Evolutionary conservation across 148 eudicot genomes (phyloP).

Genomic region (Suaeda aralocaspica): DNA sequence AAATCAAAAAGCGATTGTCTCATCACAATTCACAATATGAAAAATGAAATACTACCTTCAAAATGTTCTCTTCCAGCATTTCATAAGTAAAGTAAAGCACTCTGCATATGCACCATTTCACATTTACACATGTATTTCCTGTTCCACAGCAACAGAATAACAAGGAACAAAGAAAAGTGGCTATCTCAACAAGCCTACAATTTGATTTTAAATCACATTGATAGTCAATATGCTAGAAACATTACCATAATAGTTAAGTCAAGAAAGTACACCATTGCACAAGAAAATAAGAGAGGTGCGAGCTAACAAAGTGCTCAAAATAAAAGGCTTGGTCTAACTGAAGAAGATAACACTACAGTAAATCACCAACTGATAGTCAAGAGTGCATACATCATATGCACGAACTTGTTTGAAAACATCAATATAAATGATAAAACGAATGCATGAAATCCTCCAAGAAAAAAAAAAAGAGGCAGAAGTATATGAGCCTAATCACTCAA

Average conservation of each 20-base stretch:
- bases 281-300: conserved; percentile 85
- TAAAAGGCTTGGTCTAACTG: conserved; percentile 99
- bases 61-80: no score
- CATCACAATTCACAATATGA: no score
- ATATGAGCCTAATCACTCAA: not conserved
- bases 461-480: not conserved
- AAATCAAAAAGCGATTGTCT: no score
- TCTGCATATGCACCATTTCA: no score
- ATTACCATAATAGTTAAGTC: not conserved
- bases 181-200: no score
- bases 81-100: no score
- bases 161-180: no score
- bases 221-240: conserved; percentile 14
- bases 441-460: not conserved
- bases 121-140: no score
- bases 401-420: conserved; percentile 64
- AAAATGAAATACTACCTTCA: no score
- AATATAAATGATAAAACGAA: conserved; percentile 2
- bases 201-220: no score
- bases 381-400: conserved; percentile 91
- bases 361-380: conserved; percentile 96
- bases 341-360: conserved; percentile 93
- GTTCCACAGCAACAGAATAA: no score
- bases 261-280: conserved; percentile 75
- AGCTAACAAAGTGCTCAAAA: conserved; percentile 93